Base-by-base conservation (phyloP, 192 early-diverging fungal genomes). In the Entophlyctis helioformis region DNA sequence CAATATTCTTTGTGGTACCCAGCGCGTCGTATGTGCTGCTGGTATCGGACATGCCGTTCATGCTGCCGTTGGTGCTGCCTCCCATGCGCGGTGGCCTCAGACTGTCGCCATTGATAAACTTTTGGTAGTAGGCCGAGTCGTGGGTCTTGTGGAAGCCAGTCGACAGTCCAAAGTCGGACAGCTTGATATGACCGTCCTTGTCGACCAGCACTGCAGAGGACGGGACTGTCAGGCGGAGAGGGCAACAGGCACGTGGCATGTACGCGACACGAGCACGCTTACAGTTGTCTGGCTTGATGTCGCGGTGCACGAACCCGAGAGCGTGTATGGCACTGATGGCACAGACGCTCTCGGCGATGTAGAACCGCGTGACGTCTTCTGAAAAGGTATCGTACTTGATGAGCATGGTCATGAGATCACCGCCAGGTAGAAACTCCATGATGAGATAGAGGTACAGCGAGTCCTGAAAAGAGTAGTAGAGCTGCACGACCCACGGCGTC, bases 141-240 rank as follows among this genome's bases (percentile, higher is more conserved):
- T 99, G 95, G 20, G 92, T 95, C 69, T 90, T 90, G 69, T 97
- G 92, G 67, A 99, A 98, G 0, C 96, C 96, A 2, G 95, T 99
- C 4, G 93, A 94, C 11, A 98, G 76, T n/a, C 96, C 96, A 77
- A 99, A 99, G 63, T 99, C 96, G 9, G 91, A 93, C 9, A 99
- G 69, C 67, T 99, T 99, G 37, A 99, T 80, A 58, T 99, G 96
- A n/a, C 96, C 96, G 57, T 89, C 85, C 48, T 85, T 83, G 65
- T 96, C 95, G 50, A 99, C 91, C 36, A 99, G 66, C n/a, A 71
- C 54, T 63, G 41, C n/a, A 33, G n/a, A n/a, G n/a, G n/a, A n/a
- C n/a, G n/a, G n/a, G n/a, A n/a, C n/a, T n/a, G n/a, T n/a, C n/a
- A n/a, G 29, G 29, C 6, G 6, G 11, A 11, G 6, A 31, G 29